These are phyloP conservation scores for Xylariaceae sp. DNA, from an alignment of 2,329 filamentous ascomycete species.

Conservation along the genomic window DNA sequence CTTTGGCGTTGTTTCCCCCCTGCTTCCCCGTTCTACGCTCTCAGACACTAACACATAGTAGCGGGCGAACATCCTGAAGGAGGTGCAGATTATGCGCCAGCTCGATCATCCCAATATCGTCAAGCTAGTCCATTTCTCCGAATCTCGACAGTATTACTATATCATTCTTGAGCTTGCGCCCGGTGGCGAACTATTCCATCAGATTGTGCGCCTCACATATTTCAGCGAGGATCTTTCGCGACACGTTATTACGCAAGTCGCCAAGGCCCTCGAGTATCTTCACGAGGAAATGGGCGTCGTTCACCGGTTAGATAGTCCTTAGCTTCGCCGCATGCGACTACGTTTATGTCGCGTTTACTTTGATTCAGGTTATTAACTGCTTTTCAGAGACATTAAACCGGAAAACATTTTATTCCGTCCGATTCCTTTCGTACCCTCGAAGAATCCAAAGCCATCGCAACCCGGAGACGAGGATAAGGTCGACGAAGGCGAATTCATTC, in stretches of 20 bases:
- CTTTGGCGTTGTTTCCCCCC: not conserved
- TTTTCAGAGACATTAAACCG: conserved; percentile 84
- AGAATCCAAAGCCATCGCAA: conserved; percentile 70
- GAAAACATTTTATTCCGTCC: conserved; percentile 95
- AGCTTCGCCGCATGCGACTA: not conserved
- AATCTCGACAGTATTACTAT: conserved; percentile 94
- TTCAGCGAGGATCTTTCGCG: conserved; percentile 94
- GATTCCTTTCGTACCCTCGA: conserved; percentile 73
- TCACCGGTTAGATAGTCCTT: conserved; percentile 65
- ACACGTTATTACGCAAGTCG: conserved; percentile 92
- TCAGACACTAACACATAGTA: conserved; percentile 40
- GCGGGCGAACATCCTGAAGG: conserved; percentile 96
- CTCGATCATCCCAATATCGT: conserved; percentile 95
- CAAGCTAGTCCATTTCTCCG: conserved; percentile 87
- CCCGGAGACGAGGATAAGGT: conserved; percentile 95
- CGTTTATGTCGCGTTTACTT: not conserved
- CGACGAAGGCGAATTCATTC: conserved; percentile 89
- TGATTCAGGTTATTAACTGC: not conserved
- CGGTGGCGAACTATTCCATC: conserved; percentile 94
- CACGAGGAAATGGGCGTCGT: conserved; percentile 95
- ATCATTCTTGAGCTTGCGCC: conserved; percentile 93
- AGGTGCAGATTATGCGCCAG: conserved; percentile 97
- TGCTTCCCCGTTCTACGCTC: not conserved
- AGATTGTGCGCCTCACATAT: conserved; percentile 96
- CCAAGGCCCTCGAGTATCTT: conserved; percentile 87